phyloP scores from a whole-genome alignment of 345 rosid genomes.

The Rhizophora apiculata region DNA sequence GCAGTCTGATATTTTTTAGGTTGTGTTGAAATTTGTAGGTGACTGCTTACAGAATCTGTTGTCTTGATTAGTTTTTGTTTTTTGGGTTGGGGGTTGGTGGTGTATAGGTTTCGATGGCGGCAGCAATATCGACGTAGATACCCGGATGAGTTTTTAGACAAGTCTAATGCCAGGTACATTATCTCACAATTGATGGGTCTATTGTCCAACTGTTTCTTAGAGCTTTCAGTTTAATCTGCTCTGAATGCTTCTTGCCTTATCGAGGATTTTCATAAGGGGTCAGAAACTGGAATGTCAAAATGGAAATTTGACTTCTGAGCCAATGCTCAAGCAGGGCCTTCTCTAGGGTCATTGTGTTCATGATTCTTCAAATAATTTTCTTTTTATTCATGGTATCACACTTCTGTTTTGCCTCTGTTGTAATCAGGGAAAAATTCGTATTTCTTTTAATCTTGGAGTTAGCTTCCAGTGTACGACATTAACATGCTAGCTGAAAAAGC shows the following conservation, averaged over 20 bases:
- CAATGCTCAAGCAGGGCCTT: neutral
- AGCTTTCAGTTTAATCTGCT: too few species aligned
- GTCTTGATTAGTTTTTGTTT: neutral
- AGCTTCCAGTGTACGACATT: neutral
- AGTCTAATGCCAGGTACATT: slow-evolving; percentile 67
- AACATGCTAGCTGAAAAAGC: neutral
- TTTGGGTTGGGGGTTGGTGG: slow-evolving; percentile 2
- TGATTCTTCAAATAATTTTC: too few species aligned
- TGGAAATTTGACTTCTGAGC: neutral
- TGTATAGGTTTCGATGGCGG: slow-evolving; percentile 70
- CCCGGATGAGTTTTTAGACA: slow-evolving; percentile 91
- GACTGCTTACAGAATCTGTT: too few species aligned
- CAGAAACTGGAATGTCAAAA: neutral
- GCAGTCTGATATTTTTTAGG: too few species aligned
- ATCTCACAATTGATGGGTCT: neutral
- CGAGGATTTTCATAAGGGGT: too few species aligned
- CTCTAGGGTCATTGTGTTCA: neutral
- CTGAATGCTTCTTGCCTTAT: too few species aligned
- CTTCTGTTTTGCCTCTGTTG: too few species aligned
- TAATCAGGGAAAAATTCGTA: neutral
- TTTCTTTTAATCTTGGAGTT: neutral
- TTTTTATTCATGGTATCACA: too few species aligned
- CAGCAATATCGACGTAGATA: slow-evolving; percentile 81
- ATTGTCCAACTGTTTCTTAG: neutral
- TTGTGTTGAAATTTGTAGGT: too few species aligned